A percentile compares a stretch with the other conserved stretches of the same genome.
These are phyloP conservation scores for Hanseniaspora jakobsenii DNA, from an alignment of 805 yeast species.

Conservation along the genomic window DNA sequence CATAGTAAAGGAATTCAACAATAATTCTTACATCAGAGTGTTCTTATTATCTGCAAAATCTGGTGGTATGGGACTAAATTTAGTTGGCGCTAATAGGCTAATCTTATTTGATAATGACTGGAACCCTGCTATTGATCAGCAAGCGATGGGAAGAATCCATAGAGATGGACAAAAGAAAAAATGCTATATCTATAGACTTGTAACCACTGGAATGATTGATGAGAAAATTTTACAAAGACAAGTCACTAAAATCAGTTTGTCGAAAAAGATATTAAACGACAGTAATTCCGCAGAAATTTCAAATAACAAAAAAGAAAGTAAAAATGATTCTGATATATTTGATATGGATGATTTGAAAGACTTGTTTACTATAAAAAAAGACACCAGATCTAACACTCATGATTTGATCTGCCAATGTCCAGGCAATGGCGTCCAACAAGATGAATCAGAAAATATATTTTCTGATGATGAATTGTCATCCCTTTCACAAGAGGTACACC, in stretches of 20 bases:
- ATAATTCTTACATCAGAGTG: constrained; percentile 24
- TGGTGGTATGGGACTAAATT: constrained; percentile 87
- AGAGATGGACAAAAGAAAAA: constrained; percentile 81
- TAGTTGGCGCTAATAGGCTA: constrained; percentile 79
- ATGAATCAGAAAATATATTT: constrained; percentile 16
- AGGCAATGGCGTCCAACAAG: constrained; percentile 38
- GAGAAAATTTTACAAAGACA: constrained; percentile 92
- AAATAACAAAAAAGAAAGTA: constrained; percentile 33
- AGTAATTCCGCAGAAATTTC: constrained; percentile 15
- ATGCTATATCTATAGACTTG: constrained; percentile 66
- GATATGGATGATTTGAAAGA: constrained; percentile 58
- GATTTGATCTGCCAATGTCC: constrained; percentile 57
- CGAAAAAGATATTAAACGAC: constrained; percentile 53
- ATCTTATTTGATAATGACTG: constrained; percentile 87
- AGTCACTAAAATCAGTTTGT: constrained; percentile 65
- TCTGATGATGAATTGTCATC: too few species aligned
- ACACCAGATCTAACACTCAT: constrained; percentile 58
- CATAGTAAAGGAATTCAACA: constrained; percentile 60
- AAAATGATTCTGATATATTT: constrained; percentile 40
- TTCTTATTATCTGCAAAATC: constrained; percentile 78
- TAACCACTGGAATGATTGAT: constrained; percentile 84
- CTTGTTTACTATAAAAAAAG: constrained; percentile 47
- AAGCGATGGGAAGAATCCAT: constrained; percentile 91
- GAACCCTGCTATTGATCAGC: constrained; percentile 89
- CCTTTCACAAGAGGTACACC: constrained; percentile 14